A percentile compares a stretch with the other conserved stretches of the same genome.
Evolutionary conservation across 257 asterid genomes (phyloP).

Genomic region (Voacanga thouarsii): DNA sequence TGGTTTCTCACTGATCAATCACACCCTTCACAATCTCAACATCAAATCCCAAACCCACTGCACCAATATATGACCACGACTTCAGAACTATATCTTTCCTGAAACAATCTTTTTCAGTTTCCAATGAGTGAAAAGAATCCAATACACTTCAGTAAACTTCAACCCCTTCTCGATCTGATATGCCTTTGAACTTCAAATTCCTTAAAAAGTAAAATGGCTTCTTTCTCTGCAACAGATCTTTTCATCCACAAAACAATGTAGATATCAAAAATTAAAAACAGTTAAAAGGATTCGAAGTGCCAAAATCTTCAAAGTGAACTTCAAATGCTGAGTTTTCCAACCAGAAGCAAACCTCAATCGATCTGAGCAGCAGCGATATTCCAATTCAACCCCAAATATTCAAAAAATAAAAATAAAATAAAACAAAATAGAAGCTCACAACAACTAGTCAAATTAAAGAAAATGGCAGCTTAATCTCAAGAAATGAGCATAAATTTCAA

Average conservation of each 20-base stretch:
- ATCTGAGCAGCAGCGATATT: conserved; percentile 14
- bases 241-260: neutral
- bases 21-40: conserved; percentile 36
- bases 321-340: conserved; percentile 13
- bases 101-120: neutral
- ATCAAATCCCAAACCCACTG: conserved; percentile 40
- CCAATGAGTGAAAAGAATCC: neutral
- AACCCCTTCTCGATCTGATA: conserved; percentile 12
- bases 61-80: conserved; percentile 25
- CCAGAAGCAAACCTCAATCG: neutral
- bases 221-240: conserved; percentile 4
- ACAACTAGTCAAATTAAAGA: neutral
- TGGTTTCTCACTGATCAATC: conserved; percentile 51
- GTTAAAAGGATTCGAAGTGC: neutral
- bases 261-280: neutral
- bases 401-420: neutral
- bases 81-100: conserved; percentile 17
- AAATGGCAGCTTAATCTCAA: conserved; percentile 14
- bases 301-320: conserved; percentile 6
- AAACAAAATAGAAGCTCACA: neutral
- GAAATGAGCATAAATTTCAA: conserved; percentile 4
- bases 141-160: neutral
- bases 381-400: conserved; percentile 3
- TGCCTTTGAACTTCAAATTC: conserved; percentile 8
- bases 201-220: neutral